Evolutionary conservation across 2,329 filamentous ascomycete species (phyloP).

Genomic region (Coniochaeta pulveracea): DNA sequence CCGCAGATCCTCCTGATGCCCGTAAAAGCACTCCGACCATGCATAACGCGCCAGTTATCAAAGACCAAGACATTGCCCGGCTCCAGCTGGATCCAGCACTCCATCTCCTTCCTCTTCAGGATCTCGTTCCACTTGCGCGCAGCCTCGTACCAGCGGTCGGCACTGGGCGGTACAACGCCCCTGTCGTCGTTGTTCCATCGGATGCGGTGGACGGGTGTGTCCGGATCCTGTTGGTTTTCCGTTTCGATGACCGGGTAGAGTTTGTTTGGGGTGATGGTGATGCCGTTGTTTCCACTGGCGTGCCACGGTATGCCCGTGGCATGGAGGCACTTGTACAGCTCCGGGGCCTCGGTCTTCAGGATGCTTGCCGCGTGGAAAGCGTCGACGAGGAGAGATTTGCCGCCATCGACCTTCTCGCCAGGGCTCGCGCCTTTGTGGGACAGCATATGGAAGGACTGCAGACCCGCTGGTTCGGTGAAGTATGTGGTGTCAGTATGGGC

Average conservation of each 20-base stretch:
- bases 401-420: slow-evolving; percentile 37
- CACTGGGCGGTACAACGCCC: slow-evolving; percentile 48
- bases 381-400: slow-evolving; percentile 74
- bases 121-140: slow-evolving; percentile 65
- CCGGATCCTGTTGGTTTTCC: slow-evolving; percentile 23
- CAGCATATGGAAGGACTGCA: slow-evolving; percentile 88
- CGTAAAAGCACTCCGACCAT: slow-evolving; percentile 73
- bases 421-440: slow-evolving; percentile 51
- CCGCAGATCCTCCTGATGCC: slow-evolving; percentile 84
- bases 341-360: slow-evolving; percentile 40
- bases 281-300: slow-evolving; percentile 79
- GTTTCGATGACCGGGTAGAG: slow-evolving; percentile 63
- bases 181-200: slow-evolving; percentile 94
- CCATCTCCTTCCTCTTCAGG: slow-evolving; percentile 49
- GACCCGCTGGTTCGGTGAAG: slow-evolving; percentile 81
- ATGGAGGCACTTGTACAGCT: slow-evolving; percentile 46
- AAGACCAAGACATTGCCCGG: slow-evolving; percentile 78
- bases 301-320: slow-evolving; percentile 58
- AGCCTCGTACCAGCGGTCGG: slow-evolving; percentile 65
- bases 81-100: slow-evolving; percentile 71
- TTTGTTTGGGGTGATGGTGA: slow-evolving; percentile 63
- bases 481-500: slow-evolving; percentile 95
- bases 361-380: slow-evolving; percentile 63
- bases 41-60: slow-evolving; percentile 90
- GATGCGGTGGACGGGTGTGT: slow-evolving; percentile 40